These are phyloP conservation scores for Neolentinus lepideus DNA, from an alignment of 1,284 basidiomycete genomes.

Conservation along the genomic window DNA sequence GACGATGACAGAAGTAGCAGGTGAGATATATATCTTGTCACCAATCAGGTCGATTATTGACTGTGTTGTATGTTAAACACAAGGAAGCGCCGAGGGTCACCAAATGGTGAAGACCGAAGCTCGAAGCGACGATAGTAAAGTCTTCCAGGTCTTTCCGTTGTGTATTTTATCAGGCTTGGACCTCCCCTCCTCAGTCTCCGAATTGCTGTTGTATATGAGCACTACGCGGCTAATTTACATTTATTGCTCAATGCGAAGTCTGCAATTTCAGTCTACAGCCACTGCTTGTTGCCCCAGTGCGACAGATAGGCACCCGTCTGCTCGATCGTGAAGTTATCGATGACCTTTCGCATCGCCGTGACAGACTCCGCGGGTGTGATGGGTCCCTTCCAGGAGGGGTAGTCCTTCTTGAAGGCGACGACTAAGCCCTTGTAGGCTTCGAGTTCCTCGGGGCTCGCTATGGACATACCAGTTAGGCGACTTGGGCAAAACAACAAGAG, in stretches of 20 bases:
- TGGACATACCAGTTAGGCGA: not conserved
- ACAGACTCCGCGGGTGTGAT: conserved; percentile 25
- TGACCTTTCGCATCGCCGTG: conserved; percentile 20
- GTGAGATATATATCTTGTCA: conserved; percentile 48
- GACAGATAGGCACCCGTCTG: conserved; percentile 28
- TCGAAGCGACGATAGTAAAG: conserved; percentile 22
- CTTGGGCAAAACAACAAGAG: not conserved
- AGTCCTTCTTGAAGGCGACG: conserved; percentile 11
- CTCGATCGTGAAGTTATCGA: conserved; percentile 19
- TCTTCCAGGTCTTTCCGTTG: not conserved
- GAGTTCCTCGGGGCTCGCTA: conserved; percentile 17
- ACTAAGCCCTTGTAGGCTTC: conserved; percentile 11
- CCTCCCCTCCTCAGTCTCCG: no score
- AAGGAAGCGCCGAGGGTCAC: conserved; percentile 25
- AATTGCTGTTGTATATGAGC: not conserved
- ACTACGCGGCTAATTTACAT: not conserved
- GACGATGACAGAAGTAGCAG: conserved; percentile 27
- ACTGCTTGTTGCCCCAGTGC: conserved; percentile 26
- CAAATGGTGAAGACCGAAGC: conserved; percentile 21
- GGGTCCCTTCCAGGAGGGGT: conserved; percentile 23
- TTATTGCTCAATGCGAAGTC: not conserved
- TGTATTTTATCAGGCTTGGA: not conserved
- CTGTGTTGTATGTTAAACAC: not conserved
- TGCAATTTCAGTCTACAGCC: conserved; percentile 14
- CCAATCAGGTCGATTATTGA: not conserved